Percentiles rank a stretch among this genome's conserved stretches.
phyloP scores from a whole-genome alignment of 2,329 filamentous ascomycete genomes.

The Verticillium zaregamsianum region DNA sequence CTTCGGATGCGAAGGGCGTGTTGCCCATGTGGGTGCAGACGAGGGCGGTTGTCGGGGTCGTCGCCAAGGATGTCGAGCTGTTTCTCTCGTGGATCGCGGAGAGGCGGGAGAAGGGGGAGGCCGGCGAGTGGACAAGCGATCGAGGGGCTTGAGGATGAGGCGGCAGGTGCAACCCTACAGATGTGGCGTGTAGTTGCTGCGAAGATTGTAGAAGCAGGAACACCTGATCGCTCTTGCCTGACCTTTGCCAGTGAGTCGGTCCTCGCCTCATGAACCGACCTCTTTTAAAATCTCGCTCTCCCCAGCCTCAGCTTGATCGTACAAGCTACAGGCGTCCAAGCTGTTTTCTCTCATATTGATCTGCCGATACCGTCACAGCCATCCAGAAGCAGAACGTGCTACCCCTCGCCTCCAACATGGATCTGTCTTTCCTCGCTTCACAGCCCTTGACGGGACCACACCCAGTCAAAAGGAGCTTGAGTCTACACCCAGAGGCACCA shows the following conservation, averaged over 20 bases:
- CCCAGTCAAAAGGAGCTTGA: background rate
- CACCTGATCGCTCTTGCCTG: background rate
- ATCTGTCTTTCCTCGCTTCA: background rate
- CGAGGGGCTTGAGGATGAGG: background rate
- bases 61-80: slow-evolving; percentile 68
- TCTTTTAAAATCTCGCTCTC: background rate
- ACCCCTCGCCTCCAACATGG: background rate
- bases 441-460: background rate
- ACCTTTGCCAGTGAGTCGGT: background rate
- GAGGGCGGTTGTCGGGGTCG: slow-evolving; percentile 53
- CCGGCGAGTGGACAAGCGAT: background rate
- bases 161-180: background rate
- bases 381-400: background rate
- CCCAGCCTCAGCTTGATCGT: background rate
- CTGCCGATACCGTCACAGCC: too few relatives aligned
- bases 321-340: background rate
- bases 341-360: background rate
- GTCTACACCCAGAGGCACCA: background rate
- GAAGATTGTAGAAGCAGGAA: background rate
- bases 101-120: slow-evolving; percentile 30
- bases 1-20: slow-evolving; percentile 64
- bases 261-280: background rate
- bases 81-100: slow-evolving; percentile 59
- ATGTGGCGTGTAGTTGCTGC: background rate
- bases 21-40: slow-evolving; percentile 66